These are phyloP conservation scores for Solanum pimpinellifolium DNA, from an alignment of 257 asterid genomes.

Conservation along the genomic window DNA sequence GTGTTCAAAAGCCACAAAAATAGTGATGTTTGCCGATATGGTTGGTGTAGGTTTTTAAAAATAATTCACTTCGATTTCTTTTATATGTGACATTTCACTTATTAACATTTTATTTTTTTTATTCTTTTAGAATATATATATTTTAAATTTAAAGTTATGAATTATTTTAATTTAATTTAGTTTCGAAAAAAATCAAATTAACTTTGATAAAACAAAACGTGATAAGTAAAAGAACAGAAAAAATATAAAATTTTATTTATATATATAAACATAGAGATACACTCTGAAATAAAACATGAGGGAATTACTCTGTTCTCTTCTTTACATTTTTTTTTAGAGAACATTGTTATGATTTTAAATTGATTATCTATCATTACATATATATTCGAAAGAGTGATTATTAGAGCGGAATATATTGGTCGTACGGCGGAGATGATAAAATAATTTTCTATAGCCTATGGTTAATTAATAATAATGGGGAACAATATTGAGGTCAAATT, in stretches of 20 bases:
- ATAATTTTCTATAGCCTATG: background rate
- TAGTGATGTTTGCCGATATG: background rate
- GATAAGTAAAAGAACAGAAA: no score
- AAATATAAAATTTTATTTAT: no score
- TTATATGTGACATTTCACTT: background rate
- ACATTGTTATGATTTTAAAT: background rate
- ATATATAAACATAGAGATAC: no score
- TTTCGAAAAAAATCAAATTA: no score
- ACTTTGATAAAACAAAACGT: background rate
- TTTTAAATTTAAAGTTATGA: background rate
- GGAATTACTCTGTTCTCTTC: background rate
- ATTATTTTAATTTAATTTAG: no score
- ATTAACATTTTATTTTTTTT: background rate
- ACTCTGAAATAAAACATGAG: no score
- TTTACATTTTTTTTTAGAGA: background rate
- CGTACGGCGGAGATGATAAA: background rate
- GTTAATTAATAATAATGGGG: background rate
- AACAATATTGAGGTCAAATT: background rate
- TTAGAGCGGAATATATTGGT: background rate
- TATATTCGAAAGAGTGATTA: background rate
- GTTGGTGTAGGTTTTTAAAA: background rate
- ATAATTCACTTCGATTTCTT: background rate
- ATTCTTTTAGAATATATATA: no score
- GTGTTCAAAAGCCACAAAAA: background rate
- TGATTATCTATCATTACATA: background rate